Base-by-base conservation (phyloP, 768 basidiomycete species). In the Calocybe cyanea region DNA sequence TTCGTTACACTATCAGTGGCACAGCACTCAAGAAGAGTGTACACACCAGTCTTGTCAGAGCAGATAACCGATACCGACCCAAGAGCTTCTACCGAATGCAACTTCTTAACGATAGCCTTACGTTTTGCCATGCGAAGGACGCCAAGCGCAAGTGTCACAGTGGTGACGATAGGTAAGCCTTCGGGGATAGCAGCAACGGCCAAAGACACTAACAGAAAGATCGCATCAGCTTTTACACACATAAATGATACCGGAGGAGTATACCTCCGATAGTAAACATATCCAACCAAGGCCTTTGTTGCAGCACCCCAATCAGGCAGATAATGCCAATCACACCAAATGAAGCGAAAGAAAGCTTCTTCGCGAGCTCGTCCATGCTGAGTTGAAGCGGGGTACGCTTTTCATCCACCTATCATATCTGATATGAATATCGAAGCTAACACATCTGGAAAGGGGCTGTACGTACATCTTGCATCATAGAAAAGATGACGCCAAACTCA, bases 251-350 rank as follows among this genome's bases (percentile, higher is more conserved):
- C 8, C 8, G 21, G 18, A 1, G 7, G 14, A 31, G 63, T 81
- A 43, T 57, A 94, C 93, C 93, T 72, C 94, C 94, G 51, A 98
- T 98, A 7, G 94, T 98, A 61, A 98, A 97, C 95, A 97, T 98
- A 38, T 95, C 94, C 9, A 97, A 68, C 94, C 92, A 96, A 8
- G 86, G 78, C 15, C 95, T 75, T 31, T 80, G 71, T 59, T 97
- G 94, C 51, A 84, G 66, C 13, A 94, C 81, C 7, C 94, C 95
- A 51, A 97, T 85, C 42, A 97, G 64, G 64, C 89, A 90, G 40
- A 98, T 98, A 28, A 96, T 62, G 4, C 94, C 94, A 52, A 98
- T 98, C 40, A 97, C 77, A n/a, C 81, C 87, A 53, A 98, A 97
- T 2, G 93, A 96, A 49, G 93, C 60, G 20, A 92, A 69, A 1